A percentile compares a stretch with the other conserved stretches of the same genome.
These are phyloP conservation scores for Penicillium nordicum DNA, from an alignment of 2,329 filamentous ascomycete species.

Conservation along the genomic window DNA sequence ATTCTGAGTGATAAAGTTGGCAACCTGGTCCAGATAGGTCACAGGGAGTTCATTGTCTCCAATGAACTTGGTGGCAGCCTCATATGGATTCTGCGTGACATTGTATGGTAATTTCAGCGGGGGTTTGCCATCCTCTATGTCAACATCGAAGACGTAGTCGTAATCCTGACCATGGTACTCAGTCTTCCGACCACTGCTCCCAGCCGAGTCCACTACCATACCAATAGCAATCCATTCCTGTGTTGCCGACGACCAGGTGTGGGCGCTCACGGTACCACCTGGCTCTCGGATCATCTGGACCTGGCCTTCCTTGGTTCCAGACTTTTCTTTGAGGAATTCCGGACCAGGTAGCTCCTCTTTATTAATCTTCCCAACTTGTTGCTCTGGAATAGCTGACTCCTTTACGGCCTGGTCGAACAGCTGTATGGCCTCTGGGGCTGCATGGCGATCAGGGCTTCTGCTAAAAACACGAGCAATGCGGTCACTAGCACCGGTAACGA, in stretches of 20 bases:
- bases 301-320: constrained; percentile 93
- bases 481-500: constrained; percentile 91
- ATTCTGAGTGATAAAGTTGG: constrained; percentile 87
- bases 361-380: constrained; percentile 78
- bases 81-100: constrained; percentile 85
- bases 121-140: constrained; percentile 91
- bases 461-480: constrained; percentile 81
- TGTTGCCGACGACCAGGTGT: constrained; percentile 75
- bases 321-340: constrained; percentile 76
- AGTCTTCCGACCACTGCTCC: constrained; percentile 74
- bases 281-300: constrained; percentile 84
- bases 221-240: constrained; percentile 82
- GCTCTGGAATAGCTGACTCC: constrained; percentile 79
- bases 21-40: constrained; percentile 84
- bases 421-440: constrained; percentile 63
- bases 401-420: constrained; percentile 80
- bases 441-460: constrained; percentile 64
- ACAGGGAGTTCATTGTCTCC: constrained; percentile 83
- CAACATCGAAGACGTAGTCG: constrained; percentile 94
- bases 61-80: constrained; percentile 86
- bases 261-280: constrained; percentile 78
- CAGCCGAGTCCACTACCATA: constrained; percentile 87
- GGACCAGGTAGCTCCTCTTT: constrained; percentile 88
- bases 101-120: constrained; percentile 93
- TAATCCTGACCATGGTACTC: constrained; percentile 81